phyloP scores from a whole-genome alignment of 2,329 filamentous ascomycete species.

The Trichoderma oligosporum region DNA sequence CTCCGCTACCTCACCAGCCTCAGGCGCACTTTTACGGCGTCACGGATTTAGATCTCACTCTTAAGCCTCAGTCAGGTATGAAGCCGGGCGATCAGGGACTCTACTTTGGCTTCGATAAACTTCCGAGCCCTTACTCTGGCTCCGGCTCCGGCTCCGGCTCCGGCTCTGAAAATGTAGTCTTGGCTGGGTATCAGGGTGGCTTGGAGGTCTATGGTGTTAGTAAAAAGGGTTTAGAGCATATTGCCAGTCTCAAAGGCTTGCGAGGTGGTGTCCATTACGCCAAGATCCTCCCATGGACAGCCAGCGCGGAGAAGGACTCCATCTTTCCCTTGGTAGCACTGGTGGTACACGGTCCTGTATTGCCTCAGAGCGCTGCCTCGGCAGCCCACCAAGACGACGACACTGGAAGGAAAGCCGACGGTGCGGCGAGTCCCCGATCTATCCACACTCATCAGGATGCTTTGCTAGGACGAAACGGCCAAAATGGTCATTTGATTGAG shows the following conservation, averaged over 20 bases:
- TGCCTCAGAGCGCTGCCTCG: conserved; percentile 41
- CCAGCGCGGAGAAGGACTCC: conserved; percentile 49
- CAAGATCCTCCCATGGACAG: conserved; percentile 72
- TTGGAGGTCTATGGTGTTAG: conserved; percentile 72
- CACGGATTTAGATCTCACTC: conserved; percentile 70
- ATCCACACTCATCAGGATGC: conserved; percentile 38
- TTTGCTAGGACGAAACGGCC: conserved; percentile 33
- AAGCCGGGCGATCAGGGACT: conserved; percentile 66
- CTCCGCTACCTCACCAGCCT: conserved; percentile 69
- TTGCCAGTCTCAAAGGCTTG: conserved; percentile 70
- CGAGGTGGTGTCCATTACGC: conserved; percentile 76
- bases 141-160: no score
- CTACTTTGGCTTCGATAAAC: conserved; percentile 75
- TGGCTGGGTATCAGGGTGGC: conserved; percentile 77
- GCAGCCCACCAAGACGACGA: conserved; percentile 35
- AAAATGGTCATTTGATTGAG: conserved; percentile 43
- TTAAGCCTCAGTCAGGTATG: conserved; percentile 52
- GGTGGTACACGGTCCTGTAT: conserved; percentile 71
- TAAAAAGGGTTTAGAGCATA: conserved; percentile 65
- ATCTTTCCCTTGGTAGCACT: conserved; percentile 73
- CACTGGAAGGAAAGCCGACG: conserved; percentile 41
- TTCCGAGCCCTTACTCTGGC: conserved; percentile 50
- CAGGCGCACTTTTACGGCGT: conserved; percentile 75
- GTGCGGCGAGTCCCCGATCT: conserved; percentile 40
- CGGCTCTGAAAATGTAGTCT: conserved; percentile 59